phyloP scores from a whole-genome alignment of 2,329 filamentous ascomycete genomes.

The Diaporthe amygdali region DNA sequence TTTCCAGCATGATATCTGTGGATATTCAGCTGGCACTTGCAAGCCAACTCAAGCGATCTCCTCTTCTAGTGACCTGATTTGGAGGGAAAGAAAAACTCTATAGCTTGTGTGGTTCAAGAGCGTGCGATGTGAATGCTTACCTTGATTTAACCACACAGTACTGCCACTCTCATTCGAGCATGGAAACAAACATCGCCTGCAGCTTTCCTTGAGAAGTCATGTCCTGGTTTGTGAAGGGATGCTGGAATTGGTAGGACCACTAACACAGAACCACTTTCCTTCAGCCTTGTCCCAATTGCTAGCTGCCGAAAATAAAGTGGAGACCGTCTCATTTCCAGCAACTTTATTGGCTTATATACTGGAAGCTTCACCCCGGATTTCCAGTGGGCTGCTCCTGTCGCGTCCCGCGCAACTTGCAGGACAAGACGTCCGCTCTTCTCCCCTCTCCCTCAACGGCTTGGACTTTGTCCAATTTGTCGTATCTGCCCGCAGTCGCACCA shows the following conservation, averaged over 20 bases:
- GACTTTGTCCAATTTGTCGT: no score
- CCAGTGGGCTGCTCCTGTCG: neutral
- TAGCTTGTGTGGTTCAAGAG: neutral
- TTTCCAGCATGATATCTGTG: neutral
- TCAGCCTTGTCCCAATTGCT: neutral
- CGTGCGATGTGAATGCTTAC: neutral
- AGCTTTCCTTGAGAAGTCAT: neutral
- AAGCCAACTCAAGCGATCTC: neutral
- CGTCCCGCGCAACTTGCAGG: neutral
- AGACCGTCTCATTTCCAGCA: neutral
- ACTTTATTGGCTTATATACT: neutral
- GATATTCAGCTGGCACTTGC: neutral
- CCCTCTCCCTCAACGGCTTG: no score
- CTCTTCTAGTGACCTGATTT: neutral
- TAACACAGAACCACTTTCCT: neutral
- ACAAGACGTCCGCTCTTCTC: no score
- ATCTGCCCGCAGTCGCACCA: neutral
- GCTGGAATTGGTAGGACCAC: neutral
- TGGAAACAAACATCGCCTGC: neutral
- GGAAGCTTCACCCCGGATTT: neutral
- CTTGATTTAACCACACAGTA: neutral
- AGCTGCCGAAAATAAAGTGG: slow-evolving; percentile 1
- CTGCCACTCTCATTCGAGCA: neutral
- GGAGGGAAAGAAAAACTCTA: neutral
- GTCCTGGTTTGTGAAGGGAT: neutral